Evolutionary conservation across 306 rosid species (phyloP), one percentile per base, ranked within the genome.

Genomic region (Neltuma alba): DNA sequence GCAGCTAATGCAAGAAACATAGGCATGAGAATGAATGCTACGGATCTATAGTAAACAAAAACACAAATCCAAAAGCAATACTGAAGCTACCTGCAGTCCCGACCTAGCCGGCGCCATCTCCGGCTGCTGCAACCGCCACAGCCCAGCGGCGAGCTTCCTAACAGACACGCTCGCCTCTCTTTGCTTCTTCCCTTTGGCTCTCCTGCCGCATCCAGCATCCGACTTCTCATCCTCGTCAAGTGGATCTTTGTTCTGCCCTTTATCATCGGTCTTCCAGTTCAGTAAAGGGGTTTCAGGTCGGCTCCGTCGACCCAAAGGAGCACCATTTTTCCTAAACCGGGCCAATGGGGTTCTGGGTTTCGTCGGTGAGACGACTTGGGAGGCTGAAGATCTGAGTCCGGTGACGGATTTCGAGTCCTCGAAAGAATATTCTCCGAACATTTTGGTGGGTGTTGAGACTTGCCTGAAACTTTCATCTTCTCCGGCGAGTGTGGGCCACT

Each of bases 91-190:
- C 76, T 14, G 64, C 61, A 60, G 41, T 68, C 60, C 33, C 60
- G 84, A 70, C 84, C 79, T 86, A 27, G 83, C 82, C 54, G 70
- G 61, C 2, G 50, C 76, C 15, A 64, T 80, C 73, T 88, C 92
- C 85, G 97, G 97, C 27, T 79, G 64, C 88, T 91, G 99, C 36
- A 91, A 37, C 89, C 97, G 83, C 99, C 99, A 94, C 0, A 94
- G 75, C 4, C 87, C 94, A 1, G 97, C 97, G 14, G 95, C 97
- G 72, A 94, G 91, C 87, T 94, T 94, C 86, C 99, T 89, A 20
- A 90, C 92, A 27, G 99, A 94, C 47, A 94, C 81, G 31, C 50
- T 20, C 20, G 18, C 84, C 11, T 86, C 92, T 61, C 72, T 82
- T 45, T 72, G 82, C 57, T 82, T 80, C 76, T 76, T 76, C 86